These are phyloP conservation scores for Penstemon eatonii DNA, from an alignment of 257 asterid genomes.

Conservation along the genomic window DNA sequence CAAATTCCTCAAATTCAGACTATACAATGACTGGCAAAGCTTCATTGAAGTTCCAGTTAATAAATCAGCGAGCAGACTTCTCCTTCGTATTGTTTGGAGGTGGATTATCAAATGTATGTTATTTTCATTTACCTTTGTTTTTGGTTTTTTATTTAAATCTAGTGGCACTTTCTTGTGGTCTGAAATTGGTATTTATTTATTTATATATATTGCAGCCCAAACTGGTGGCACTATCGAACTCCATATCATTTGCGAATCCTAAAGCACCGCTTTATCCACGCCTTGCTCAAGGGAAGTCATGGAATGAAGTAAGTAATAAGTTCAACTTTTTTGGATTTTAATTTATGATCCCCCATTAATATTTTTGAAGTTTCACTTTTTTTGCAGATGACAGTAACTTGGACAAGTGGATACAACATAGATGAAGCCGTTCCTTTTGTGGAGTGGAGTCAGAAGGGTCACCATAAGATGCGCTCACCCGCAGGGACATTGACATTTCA, in stretches of 20 bases:
- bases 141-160: not conserved
- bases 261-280: constrained; percentile 94
- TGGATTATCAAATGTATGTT: constrained; percentile 49
- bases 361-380: constrained; percentile 1
- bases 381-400: constrained; percentile 83
- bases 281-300: constrained; percentile 90
- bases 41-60: constrained; percentile 61
- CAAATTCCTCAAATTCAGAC: constrained; percentile 54
- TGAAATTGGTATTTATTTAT: constrained; percentile 9
- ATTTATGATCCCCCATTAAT: not conserved
- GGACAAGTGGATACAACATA: constrained; percentile 86
- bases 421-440: constrained; percentile 78
- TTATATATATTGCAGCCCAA: constrained; percentile 62
- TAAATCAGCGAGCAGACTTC: constrained; percentile 71
- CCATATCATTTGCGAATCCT: constrained; percentile 77
- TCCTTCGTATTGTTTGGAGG: constrained; percentile 58
- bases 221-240: constrained; percentile 70
- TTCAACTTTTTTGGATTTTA: not conserved
- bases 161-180: not conserved
- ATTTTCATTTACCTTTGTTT: not conserved
- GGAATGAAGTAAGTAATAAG: constrained; percentile 77
- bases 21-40: constrained; percentile 67
- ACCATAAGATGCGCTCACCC: constrained; percentile 45
- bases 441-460: constrained; percentile 59
- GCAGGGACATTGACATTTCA: constrained; percentile 77